These are phyloP conservation scores for Delonix regia DNA, from an alignment of 306 rosid species.

Conservation along the genomic window DNA sequence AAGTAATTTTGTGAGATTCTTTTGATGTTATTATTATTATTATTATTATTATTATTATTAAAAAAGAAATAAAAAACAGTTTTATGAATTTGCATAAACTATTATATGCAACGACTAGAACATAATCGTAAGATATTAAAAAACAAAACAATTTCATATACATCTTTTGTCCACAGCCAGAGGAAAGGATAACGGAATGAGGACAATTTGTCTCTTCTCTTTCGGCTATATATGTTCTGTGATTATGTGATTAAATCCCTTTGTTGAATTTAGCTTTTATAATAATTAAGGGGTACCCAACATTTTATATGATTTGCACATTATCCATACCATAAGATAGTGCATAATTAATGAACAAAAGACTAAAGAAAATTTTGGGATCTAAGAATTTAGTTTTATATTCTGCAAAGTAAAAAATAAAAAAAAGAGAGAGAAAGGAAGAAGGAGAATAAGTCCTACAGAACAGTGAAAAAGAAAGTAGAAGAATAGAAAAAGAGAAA, in stretches of 20 bases:
- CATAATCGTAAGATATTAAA: background rate
- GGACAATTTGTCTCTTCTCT: background rate
- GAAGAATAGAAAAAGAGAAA: conserved; percentile 35
- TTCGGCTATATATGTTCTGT: background rate
- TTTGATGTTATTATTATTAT: too few species aligned
- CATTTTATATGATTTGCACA: background rate
- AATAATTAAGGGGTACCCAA: background rate
- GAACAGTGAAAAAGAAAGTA: conserved; percentile 32
- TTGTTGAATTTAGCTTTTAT: background rate
- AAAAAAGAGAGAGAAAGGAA: background rate
- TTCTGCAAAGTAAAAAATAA: background rate
- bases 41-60: too few species aligned
- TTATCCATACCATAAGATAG: background rate
- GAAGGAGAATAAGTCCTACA: conserved; percentile 23
- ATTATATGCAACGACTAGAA: background rate
- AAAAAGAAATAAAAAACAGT: too few species aligned
- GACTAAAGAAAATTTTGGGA: background rate
- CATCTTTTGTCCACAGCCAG: background rate
- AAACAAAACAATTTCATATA: background rate
- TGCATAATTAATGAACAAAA: too few species aligned
- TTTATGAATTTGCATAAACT: background rate
- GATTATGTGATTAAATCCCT: background rate
- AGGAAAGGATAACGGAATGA: background rate
- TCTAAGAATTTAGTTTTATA: background rate
- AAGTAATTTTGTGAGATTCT: too few species aligned